A percentile compares a stretch with the other conserved stretches of the same genome.
Evolutionary conservation across 306 rosid species (phyloP).

Genomic region (Sophora flavescens): DNA sequence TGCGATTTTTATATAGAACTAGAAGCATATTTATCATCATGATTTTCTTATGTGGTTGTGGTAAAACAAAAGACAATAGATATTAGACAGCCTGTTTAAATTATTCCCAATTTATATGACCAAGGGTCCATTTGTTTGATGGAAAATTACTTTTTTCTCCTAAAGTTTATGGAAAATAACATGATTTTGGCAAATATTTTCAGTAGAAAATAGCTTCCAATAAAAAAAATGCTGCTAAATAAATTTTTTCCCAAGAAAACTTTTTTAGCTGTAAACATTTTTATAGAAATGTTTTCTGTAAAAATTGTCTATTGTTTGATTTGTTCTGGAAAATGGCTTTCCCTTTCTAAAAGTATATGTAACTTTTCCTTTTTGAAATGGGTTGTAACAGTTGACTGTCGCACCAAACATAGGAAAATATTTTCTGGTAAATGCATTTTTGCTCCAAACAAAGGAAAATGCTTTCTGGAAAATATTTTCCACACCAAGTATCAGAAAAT

Average conservation of each 20-base stretch:
- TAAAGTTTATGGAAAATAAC: conserved; percentile 3
- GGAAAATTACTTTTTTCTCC: neutral
- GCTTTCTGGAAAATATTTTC: conserved; percentile 24
- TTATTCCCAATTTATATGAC: conserved; percentile 17
- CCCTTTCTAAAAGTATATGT: neutral
- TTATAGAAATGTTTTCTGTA: neutral
- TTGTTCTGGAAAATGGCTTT: conserved; percentile 18
- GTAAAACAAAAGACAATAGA: conserved; percentile 18
- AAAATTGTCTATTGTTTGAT: neutral
- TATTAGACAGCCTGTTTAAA: neutral
- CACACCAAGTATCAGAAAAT: neutral
- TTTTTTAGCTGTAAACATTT: conserved; percentile 1
- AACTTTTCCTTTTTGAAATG: neutral
- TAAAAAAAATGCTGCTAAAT: conserved; percentile 4
- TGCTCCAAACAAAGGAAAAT: neutral
- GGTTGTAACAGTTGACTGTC: conserved; percentile 7
- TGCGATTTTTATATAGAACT: conserved; percentile 10
- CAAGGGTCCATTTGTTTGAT: conserved; percentile 28
- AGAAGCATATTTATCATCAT: conserved; percentile 30
- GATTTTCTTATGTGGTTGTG: conserved; percentile 14
- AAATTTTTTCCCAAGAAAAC: neutral
- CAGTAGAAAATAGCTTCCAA: conserved; percentile 12
- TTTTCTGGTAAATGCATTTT: conserved; percentile 19
- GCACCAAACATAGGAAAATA: neutral
- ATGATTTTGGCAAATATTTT: neutral